Evolutionary conservation across 225 moss, liverwort and hornwort species (phyloP), one percentile per base, ranked within the genome.

Genomic region (Marchantia polymorpha): DNA sequence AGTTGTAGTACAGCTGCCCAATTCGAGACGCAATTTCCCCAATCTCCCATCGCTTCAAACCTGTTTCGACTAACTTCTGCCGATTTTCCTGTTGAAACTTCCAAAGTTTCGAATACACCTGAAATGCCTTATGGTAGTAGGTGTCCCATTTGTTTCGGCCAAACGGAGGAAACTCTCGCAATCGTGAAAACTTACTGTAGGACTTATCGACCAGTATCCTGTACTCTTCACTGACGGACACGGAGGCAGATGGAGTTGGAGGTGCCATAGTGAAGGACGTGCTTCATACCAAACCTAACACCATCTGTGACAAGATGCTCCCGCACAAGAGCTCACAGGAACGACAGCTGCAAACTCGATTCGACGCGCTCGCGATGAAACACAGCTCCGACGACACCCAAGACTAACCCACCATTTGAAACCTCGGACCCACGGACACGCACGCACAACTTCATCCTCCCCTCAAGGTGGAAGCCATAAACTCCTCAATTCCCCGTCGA

Each of bases 41-140:
- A 81, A 99, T 99, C 88, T 99, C 97, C 97, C 97, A 99, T 47
- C 97, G 92, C 84, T 93, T 93, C 81, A 99, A 84, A 0, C 95
- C 95, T 82, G 91, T 85, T 63, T 95, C 93, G 84, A 95, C 89
- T 75, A 99, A 86, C 87, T 91, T 93, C 67, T 88, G 89, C 48
- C 97, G 93, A 87, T 99, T 92, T 84, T 99, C 97, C 80, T 95
- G 94, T 87, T 99, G 97, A 77, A 91, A 99, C 85, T 93, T 99
- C 97, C 97, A 99, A 50, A 99, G 87, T 75, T 92, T 99, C 9
- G 97, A 95, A 83, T 99, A 95, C 23, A 93, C 93, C 91, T 95
- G 97, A 76, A 99, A 95, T 49, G 97, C 97, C 75, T 99, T 95
- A 89, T 95, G 97, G 63, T 92, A 99, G 80, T 99, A 99, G 61